A percentile compares a stretch with the other conserved stretches of the same genome.
Conservation (phyloP, 495 filamentous ascomycete species). For the Hypoxylon lienhwacheense region DNA sequence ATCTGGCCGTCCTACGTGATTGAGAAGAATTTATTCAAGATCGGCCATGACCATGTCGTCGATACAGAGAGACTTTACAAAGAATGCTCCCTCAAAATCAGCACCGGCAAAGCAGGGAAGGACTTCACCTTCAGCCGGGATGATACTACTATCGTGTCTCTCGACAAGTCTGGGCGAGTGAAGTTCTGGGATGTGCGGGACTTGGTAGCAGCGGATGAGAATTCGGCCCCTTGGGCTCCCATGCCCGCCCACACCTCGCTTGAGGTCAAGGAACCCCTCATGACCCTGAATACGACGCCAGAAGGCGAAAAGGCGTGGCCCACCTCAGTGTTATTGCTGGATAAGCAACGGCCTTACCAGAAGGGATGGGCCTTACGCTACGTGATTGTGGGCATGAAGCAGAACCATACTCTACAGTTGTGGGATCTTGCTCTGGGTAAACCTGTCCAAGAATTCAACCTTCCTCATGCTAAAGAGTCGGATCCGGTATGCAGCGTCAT, state of each 20-base stretch:
- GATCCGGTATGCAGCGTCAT: slow-evolving; percentile 95
- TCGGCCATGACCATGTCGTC: slow-evolving; percentile 70
- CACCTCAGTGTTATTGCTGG: slow-evolving; percentile 91
- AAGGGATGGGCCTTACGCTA: slow-evolving; percentile 87
- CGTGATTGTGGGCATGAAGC: slow-evolving; percentile 95
- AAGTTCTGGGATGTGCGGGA: slow-evolving; percentile 96
- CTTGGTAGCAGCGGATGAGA: slow-evolving; percentile 60
- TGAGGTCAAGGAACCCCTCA: slow-evolving; percentile 75
- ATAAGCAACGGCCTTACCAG: slow-evolving; percentile 88
- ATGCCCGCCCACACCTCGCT: slow-evolving; percentile 56
- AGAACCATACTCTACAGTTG: slow-evolving; percentile 97
- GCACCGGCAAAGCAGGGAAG: slow-evolving; percentile 96
- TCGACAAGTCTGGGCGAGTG: slow-evolving; percentile 92
- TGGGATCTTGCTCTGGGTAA: slow-evolving; percentile 97
- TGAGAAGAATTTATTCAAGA: slow-evolving; percentile 67
- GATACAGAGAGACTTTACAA: slow-evolving; percentile 84
- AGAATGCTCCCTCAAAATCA: slow-evolving; percentile 85
- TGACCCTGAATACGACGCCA: slow-evolving; percentile 75
- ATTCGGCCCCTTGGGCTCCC: slow-evolving; percentile 54
- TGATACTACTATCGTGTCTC: slow-evolving; percentile 88
- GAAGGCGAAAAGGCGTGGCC: slow-evolving; percentile 89
- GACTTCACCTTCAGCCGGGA: slow-evolving; percentile 98
- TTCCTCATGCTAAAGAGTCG: slow-evolving; percentile 94
- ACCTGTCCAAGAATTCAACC: slow-evolving; percentile 93
- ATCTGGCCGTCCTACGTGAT: slow-evolving; percentile 79